Base-by-base conservation (phyloP, 148 eudicot genomes). In the Spergularia bocconei region DNA sequence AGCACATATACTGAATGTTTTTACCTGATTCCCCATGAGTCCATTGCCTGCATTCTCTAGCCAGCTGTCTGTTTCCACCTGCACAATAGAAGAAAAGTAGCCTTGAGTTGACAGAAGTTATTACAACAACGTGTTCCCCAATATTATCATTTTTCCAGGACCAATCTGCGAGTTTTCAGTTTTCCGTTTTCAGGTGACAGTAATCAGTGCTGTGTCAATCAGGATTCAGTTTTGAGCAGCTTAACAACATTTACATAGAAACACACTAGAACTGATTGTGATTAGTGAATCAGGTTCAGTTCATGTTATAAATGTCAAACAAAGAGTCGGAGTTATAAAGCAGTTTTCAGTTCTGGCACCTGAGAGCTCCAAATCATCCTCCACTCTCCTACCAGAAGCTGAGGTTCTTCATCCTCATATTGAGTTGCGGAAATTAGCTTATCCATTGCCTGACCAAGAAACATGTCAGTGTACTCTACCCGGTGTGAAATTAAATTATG, bases 11-110 rank as follows among this genome's bases (percentile, higher is more conserved):
- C 56, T 69, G 44, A 67, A 66, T 19, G 23, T 51, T 0, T 23
- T 23, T 23, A 93, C 99, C 96, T 95, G 99, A 67, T 78, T 71
- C 72, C 99, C 99, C 99, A 95, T 95, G 54, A 95, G 91, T 81
- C 99, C 99, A 79, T 95, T 95, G 64, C 87, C 91, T 74, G 99
- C 99, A 86, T 95, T 92, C 84, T 95, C 99, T 65, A 95, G 74
- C 99, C 99, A 95, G 87, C 99, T 91, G 73, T 95, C 99, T 19
- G 99, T 95, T 84, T 90, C 99, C 77, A 85, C 82, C 99, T 95
- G 83, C 83, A 75, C 15, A 55, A 75, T 51, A 58, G 53, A 41
- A 66, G 2, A 19, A 41, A 33, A 64, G 15, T 6, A 59, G 44
- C 56, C 15, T 50, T 67, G 39, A 47, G 63, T 13, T 10, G 44